Conservation (phyloP, 192 early-diverging fungal species). For the Backusella sp. region DNA sequence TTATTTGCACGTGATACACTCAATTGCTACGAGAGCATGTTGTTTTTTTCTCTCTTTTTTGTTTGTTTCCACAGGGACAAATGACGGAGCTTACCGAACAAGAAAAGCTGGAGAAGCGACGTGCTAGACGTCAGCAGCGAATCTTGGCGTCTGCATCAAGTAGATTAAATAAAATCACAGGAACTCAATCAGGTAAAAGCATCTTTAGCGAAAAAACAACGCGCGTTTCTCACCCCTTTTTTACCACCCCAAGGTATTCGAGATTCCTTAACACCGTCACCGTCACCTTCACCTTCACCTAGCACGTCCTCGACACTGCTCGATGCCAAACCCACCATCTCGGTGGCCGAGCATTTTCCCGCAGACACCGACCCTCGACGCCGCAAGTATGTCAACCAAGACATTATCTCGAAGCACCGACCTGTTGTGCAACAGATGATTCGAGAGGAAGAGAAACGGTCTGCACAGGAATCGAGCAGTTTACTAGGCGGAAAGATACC, state of each 20-base stretch:
- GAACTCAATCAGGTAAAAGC: slow-evolving; percentile 29
- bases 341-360: slow-evolving; percentile 7
- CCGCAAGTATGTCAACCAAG: slow-evolving; percentile 1
- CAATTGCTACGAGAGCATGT: not conserved
- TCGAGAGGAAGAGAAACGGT: slow-evolving; percentile 16
- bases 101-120: slow-evolving; percentile 30
- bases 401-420: slow-evolving; percentile 24
- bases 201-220: not conserved
- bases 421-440: slow-evolving; percentile 21
- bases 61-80: not conserved
- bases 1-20: not conserved
- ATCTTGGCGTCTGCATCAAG: slow-evolving; percentile 31
- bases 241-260: not conserved
- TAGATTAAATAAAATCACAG: slow-evolving; percentile 35
- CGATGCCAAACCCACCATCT: not conserved
- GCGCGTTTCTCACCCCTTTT: not conserved
- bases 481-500: slow-evolving; percentile 3
- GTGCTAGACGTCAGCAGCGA: slow-evolving; percentile 29
- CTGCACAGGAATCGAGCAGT: not conserved
- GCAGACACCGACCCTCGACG: not conserved
- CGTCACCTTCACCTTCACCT: slow-evolving; percentile 19
- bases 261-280: slow-evolving; percentile 3
- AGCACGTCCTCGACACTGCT: not conserved
- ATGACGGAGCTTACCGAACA: slow-evolving; percentile 27
- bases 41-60: not conserved